Conservation (phyloP, 2,329 filamentous ascomycete species). For the Phoma sp. region DNA sequence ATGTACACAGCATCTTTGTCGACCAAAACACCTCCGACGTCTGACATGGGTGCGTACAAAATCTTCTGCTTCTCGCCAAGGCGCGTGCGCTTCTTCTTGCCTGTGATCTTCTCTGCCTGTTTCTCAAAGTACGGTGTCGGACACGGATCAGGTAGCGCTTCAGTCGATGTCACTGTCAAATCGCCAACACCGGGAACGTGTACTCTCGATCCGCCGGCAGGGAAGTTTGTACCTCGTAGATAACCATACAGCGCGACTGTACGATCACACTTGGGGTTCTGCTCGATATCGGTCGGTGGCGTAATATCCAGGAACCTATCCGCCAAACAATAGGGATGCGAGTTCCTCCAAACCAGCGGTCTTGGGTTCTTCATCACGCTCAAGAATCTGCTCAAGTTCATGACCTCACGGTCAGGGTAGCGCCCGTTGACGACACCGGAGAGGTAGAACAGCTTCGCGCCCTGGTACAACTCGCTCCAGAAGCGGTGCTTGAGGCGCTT, state of each 20-base stretch:
- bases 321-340: slow-evolving; percentile 90
- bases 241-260: slow-evolving; percentile 93
- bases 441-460: slow-evolving; percentile 95
- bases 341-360: slow-evolving; percentile 95
- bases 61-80: slow-evolving; percentile 97
- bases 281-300: slow-evolving; percentile 88
- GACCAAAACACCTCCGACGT: slow-evolving; percentile 93
- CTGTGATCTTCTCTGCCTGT: slow-evolving; percentile 81
- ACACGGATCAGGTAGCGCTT: slow-evolving; percentile 90
- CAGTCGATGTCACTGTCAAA: slow-evolving; percentile 81
- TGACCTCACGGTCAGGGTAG: slow-evolving; percentile 94
- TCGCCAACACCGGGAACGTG: slow-evolving; percentile 95
- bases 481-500: slow-evolving; percentile 95
- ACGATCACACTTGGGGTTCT: slow-evolving; percentile 87
- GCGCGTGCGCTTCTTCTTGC: slow-evolving; percentile 79
- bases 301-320: slow-evolving; percentile 97
- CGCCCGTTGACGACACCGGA: slow-evolving; percentile 96
- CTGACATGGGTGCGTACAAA: slow-evolving; percentile 96
- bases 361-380: slow-evolving; percentile 99
- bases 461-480: slow-evolving; percentile 97
- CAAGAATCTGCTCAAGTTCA: slow-evolving; percentile 93
- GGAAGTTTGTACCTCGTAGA: slow-evolving; percentile 91
- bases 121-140: slow-evolving; percentile 92
- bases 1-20: slow-evolving; percentile 98
- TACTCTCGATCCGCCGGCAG: slow-evolving; percentile 81